phyloP scores from a whole-genome alignment of 1,284 basidiomycete species.

The Clitocybe nebularis region DNA sequence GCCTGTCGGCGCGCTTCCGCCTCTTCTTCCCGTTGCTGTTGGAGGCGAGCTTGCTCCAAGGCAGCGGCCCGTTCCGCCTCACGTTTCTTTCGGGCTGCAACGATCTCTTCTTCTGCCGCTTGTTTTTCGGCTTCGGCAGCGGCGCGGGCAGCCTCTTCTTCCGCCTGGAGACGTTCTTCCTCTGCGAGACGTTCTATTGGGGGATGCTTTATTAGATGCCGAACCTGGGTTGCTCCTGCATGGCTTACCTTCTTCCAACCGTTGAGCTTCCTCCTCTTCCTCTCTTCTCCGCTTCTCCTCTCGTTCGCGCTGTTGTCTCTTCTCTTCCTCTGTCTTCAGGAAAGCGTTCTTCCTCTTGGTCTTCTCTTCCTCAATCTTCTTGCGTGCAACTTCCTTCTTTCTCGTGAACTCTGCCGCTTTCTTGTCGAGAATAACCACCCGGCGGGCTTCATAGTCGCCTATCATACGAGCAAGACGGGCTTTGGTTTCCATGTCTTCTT shows the following conservation, averaged over 20 bases:
- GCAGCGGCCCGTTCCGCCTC: conserved; percentile 66
- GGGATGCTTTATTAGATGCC: no score
- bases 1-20: conserved; percentile 52
- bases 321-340: conserved; percentile 56
- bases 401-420: conserved; percentile 72
- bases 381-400: conserved; percentile 55
- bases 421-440: conserved; percentile 58
- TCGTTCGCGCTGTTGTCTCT: conserved; percentile 42
- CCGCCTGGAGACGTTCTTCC: conserved; percentile 45
- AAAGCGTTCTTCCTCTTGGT: conserved; percentile 60
- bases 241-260: conserved; percentile 48
- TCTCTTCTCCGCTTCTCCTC: conserved; percentile 44
- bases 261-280: conserved; percentile 50
- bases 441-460: conserved; percentile 67
- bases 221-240: no score
- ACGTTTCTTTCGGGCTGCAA: conserved; percentile 54
- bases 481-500: conserved; percentile 77
- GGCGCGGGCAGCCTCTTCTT: conserved; percentile 52
- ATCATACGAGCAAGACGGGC: conserved; percentile 72
- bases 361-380: conserved; percentile 87
- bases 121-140: conserved; percentile 54
- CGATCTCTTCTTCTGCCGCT: conserved; percentile 56
- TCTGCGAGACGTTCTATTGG: conserved; percentile 50
- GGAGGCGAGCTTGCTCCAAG: conserved; percentile 54
- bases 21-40: conserved; percentile 78